A percentile compares a stretch with the other conserved stretches of the same genome.
Conservation (phyloP, 805 yeast species). For the Pichia manshurica region DNA sequence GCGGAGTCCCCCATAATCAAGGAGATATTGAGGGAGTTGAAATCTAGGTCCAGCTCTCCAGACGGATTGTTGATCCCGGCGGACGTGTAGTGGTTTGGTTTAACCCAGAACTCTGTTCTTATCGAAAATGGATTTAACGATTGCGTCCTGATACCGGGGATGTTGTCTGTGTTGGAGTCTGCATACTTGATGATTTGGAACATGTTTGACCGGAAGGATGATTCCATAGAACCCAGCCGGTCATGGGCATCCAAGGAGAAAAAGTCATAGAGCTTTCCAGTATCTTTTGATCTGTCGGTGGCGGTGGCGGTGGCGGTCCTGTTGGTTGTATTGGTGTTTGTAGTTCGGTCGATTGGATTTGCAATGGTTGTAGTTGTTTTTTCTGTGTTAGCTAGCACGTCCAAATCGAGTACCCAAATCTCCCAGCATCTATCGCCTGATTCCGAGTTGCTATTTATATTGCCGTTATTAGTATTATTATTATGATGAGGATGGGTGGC, state of each 20-base stretch:
- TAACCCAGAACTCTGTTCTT: background rate
- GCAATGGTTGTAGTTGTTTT: background rate
- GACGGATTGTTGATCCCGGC: background rate
- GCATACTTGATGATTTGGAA: slow-evolving; percentile 44
- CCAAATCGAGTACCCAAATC: slow-evolving; percentile 55
- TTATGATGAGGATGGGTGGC: background rate
- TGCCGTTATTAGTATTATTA: background rate
- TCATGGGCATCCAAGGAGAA: background rate
- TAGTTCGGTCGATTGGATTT: no score
- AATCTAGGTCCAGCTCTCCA: background rate
- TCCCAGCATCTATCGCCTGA: slow-evolving; percentile 45
- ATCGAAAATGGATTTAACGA: slow-evolving; percentile 61
- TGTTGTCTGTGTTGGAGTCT: slow-evolving; percentile 55
- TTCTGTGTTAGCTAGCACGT: slow-evolving; percentile 30
- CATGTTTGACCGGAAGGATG: slow-evolving; percentile 38
- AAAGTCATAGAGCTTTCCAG: background rate
- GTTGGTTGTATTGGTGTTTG: no score
- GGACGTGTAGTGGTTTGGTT: background rate
- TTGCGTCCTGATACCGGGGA: slow-evolving; percentile 67
- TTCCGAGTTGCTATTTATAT: background rate
- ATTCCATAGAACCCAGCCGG: slow-evolving; percentile 25
- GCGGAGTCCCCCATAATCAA: background rate
- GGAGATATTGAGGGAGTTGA: background rate
- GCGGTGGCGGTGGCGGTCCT: no score
- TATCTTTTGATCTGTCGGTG: background rate